Conservation (phyloP, 495 filamentous ascomycete genomes). For the Hypoxylon perforatum region DNA sequence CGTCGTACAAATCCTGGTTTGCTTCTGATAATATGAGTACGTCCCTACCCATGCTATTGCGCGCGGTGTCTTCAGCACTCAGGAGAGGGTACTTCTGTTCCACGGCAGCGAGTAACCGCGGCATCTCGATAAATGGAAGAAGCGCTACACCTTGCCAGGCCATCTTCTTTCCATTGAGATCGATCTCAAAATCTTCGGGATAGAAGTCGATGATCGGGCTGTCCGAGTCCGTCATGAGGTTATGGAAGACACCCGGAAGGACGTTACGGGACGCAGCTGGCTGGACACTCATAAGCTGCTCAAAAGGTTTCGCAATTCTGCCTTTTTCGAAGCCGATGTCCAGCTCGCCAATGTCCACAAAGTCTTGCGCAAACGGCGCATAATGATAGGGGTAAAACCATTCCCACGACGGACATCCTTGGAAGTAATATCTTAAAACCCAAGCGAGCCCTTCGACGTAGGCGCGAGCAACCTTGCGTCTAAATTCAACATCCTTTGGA, state of each 20-base stretch:
- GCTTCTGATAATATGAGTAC: slow-evolving; percentile 84
- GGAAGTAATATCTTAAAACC: slow-evolving; percentile 98
- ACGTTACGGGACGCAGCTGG: slow-evolving; percentile 92
- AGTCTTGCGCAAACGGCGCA: slow-evolving; percentile 96
- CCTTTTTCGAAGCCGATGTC: slow-evolving; percentile 87
- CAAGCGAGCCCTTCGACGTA: slow-evolving; percentile 98
- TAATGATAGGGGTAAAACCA: slow-evolving; percentile 99
- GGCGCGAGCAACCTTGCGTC: slow-evolving; percentile 87
- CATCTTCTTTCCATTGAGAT: slow-evolving; percentile 98
- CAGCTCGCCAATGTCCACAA: slow-evolving; percentile 83
- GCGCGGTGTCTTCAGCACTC: slow-evolving; percentile 76
- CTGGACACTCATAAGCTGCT: slow-evolving; percentile 98
- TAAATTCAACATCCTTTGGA: slow-evolving; percentile 82
- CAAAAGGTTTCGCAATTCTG: slow-evolving; percentile 87
- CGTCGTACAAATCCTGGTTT: slow-evolving; percentile 80
- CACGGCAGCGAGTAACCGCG: slow-evolving; percentile 85
- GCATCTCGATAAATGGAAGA: slow-evolving; percentile 96
- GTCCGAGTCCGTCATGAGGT: slow-evolving; percentile 85
- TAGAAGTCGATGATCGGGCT: slow-evolving; percentile 98
- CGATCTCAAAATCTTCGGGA: slow-evolving; percentile 89
- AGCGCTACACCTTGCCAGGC: slow-evolving; percentile 96
- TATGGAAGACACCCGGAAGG: slow-evolving; percentile 86
- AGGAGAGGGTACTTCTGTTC: slow-evolving; percentile 82
- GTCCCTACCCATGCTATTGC: slow-evolving; percentile 85
- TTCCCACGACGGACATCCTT: slow-evolving; percentile 97